phyloP scores from a whole-genome alignment of 331 rosid species.

The Phaseolus coccineus region DNA sequence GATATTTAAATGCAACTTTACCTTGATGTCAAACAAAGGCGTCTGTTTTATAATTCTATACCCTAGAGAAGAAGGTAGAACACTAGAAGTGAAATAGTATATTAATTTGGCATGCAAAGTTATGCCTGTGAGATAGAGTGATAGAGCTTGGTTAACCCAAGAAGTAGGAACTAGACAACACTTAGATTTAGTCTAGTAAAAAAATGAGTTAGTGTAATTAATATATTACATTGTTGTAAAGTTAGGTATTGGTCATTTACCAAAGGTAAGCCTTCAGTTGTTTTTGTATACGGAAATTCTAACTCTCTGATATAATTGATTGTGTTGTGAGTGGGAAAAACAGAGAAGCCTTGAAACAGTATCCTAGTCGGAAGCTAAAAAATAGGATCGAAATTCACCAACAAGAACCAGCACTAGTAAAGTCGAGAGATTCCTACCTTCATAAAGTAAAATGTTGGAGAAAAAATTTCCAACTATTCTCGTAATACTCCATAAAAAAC shows the following conservation, averaged over 20 bases:
- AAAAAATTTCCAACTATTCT: neutral
- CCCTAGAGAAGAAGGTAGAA: neutral
- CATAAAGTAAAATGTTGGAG: neutral
- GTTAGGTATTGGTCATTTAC: neutral
- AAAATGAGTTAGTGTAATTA: slow-evolving; percentile 4
- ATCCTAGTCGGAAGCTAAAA: neutral
- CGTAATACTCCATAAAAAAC: neutral
- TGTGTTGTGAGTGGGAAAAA: neutral
- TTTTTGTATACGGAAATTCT: neutral
- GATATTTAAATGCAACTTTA: slow-evolving; percentile 9
- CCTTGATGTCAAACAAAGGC: neutral
- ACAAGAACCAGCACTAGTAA: neutral
- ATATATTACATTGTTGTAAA: neutral
- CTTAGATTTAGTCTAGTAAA: neutral
- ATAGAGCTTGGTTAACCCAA: slow-evolving; percentile 1
- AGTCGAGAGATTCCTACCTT: neutral
- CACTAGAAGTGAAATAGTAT: slow-evolving; percentile 30
- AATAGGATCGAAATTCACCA: slow-evolving; percentile 5
- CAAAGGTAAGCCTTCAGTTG: neutral
- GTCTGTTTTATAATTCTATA: neutral
- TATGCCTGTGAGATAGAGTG: neutral
- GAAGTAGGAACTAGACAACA: neutral
- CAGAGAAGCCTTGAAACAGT: neutral
- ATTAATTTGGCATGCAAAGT: slow-evolving; percentile 18
- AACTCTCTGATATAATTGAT: neutral